Percentiles rank a stretch among this genome's conserved stretches.
These are phyloP conservation scores for Neofusicoccum umdonicola DNA, from an alignment of 2,329 filamentous ascomycete species.

Conservation along the genomic window DNA sequence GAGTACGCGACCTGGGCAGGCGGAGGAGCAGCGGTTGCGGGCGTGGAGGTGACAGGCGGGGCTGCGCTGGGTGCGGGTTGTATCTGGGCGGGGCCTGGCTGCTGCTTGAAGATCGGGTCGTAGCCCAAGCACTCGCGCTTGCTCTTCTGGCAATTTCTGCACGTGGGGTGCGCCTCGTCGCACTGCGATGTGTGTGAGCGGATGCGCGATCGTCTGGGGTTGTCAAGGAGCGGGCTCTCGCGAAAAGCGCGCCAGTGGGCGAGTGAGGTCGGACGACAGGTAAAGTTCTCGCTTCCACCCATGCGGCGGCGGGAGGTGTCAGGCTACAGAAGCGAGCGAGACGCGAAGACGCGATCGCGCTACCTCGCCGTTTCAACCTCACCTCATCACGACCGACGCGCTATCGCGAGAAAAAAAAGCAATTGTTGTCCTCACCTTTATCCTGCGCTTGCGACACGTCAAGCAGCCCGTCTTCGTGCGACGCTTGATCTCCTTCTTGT, in stretches of 20 bases:
- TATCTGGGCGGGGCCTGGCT: conserved; percentile 66
- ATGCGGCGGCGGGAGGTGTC: conserved; percentile 23
- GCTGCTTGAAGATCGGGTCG: conserved; percentile 81
- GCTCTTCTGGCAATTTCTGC: conserved; percentile 85
- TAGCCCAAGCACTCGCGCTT: conserved; percentile 85
- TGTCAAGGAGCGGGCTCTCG: background rate
- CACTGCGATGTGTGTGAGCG: conserved; percentile 58
- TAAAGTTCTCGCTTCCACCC: conserved; percentile 36
- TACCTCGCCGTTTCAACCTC: conserved; percentile 25
- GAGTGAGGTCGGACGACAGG: conserved; percentile 32
- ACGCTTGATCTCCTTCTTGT: conserved; percentile 73
- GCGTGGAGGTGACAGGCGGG: conserved; percentile 31
- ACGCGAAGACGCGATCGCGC: conserved; percentile 20
- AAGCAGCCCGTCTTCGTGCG: conserved; percentile 71
- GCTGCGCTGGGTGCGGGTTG: conserved; percentile 63
- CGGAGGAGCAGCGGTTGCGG: conserved; percentile 33
- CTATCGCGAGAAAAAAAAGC: conserved; percentile 13
- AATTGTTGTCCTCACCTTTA: conserved; percentile 58
- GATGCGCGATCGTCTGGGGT: background rate
- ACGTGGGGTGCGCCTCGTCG: conserved; percentile 91
- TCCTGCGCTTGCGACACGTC: conserved; percentile 59
- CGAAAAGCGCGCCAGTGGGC: conserved; percentile 5
- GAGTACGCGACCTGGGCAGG: conserved; percentile 33
- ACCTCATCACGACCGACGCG: conserved; percentile 9
- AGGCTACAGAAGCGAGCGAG: conserved; percentile 16